Conservation (phyloP, 305 asterid genomes). For the Fraxinus sp. region DNA sequence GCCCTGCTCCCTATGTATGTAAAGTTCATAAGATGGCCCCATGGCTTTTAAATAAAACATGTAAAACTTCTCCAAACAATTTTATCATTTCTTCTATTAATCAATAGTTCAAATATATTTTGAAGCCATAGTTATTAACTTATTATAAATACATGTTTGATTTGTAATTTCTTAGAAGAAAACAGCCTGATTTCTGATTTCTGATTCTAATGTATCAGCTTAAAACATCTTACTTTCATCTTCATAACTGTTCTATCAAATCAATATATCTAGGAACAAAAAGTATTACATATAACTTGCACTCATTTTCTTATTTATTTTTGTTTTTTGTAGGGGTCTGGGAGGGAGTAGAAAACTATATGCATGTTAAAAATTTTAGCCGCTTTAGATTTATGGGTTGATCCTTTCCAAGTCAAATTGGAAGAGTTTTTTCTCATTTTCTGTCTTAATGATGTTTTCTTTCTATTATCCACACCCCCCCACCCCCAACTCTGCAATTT, state of each 20-base stretch:
- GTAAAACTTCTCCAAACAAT: background rate
- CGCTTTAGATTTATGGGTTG: background rate
- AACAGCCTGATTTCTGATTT: background rate
- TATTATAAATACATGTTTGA: background rate
- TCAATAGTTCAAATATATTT: background rate
- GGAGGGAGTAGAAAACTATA: background rate
- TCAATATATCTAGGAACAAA: background rate
- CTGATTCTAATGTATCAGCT: background rate
- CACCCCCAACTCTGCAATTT: constrained; percentile 4
- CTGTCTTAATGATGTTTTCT: background rate
- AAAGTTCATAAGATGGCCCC: background rate
- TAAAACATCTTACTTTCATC: background rate
- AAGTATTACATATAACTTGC: background rate
- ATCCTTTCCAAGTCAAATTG: background rate
- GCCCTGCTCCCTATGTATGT: background rate
- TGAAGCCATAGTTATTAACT: background rate
- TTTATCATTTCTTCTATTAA: background rate
- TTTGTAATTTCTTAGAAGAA: background rate
- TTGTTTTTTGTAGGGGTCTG: background rate
- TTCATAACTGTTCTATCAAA: background rate
- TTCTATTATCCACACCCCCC: background rate
- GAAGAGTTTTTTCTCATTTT: background rate
- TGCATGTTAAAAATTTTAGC: background rate
- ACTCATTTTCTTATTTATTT: too few relatives aligned
- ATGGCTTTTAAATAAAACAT: background rate